Conservation (phyloP, 257 asterid genomes). For the Cordia subcordata region DNA sequence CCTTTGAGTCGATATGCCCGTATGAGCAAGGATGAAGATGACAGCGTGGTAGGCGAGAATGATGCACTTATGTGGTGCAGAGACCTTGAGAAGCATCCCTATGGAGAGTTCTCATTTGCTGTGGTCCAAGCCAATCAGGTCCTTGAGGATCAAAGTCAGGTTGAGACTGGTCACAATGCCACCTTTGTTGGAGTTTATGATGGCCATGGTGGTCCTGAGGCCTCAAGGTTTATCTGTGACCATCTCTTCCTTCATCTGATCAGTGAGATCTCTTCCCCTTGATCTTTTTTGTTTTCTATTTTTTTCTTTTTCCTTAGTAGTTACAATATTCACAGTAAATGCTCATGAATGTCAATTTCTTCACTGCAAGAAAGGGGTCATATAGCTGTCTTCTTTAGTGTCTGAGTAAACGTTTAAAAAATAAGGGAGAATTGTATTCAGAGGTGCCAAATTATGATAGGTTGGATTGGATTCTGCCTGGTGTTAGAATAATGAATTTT, state of each 20-base stretch:
- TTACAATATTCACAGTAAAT: background rate
- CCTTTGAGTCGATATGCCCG: constrained; percentile 77
- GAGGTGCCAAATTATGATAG: no score
- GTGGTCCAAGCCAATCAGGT: constrained; percentile 63
- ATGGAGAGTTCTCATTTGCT: constrained; percentile 73
- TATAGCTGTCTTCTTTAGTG: no score
- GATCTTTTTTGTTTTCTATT: constrained; percentile 3
- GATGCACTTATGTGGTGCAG: constrained; percentile 62
- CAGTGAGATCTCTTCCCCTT: constrained; percentile 37
- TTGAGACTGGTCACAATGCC: constrained; percentile 53
- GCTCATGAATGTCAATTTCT: constrained; percentile 1
- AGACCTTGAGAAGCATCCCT: constrained; percentile 77
- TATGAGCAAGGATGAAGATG: constrained; percentile 63
- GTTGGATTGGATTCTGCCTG: no score
- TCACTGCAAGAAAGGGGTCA: no score
- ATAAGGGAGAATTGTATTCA: no score
- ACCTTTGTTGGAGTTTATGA: constrained; percentile 81
- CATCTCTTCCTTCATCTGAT: constrained; percentile 49
- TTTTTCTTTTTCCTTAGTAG: background rate
- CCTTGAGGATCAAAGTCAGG: constrained; percentile 78
- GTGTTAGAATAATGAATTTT: no score
- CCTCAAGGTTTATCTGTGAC: constrained; percentile 50
- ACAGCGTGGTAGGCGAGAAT: constrained; percentile 40
- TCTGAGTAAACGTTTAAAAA: no score
- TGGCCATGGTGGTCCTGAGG: constrained; percentile 87